These are phyloP conservation scores for Ceratobasidium sp. DNA, from an alignment of 1,284 basidiomycete species.

Conservation along the genomic window DNA sequence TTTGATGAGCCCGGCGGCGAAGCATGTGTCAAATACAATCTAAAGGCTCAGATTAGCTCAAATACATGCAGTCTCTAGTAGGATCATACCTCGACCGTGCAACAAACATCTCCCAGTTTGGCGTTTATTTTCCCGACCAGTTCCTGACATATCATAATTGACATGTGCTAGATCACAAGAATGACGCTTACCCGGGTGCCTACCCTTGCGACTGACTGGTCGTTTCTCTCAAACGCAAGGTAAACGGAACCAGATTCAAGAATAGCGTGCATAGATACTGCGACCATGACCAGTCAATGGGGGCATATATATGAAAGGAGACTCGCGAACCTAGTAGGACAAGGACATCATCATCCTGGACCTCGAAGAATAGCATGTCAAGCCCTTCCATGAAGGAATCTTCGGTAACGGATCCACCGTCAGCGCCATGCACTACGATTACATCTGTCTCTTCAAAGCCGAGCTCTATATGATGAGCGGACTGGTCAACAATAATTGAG, in stretches of 20 bases:
- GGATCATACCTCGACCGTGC: background rate
- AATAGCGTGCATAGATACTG: background rate
- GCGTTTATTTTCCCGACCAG: background rate
- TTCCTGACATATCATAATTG: background rate
- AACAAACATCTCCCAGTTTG: background rate
- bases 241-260: background rate
- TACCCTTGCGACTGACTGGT: background rate
- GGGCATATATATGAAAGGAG: background rate
- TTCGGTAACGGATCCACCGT: background rate
- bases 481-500: background rate
- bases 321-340: background rate
- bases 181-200: background rate
- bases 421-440: background rate
- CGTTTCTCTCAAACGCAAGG: background rate
- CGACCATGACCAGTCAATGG: background rate
- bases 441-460: background rate
- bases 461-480: background rate
- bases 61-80: background rate
- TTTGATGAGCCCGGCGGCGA: background rate
- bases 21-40: background rate
- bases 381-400: background rate
- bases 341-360: background rate
- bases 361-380: background rate
- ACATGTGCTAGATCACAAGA: too few species aligned
- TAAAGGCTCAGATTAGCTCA: background rate